Evolutionary conservation across 805 yeast genomes (phyloP).

Genomic region (Candida odintsovae): DNA sequence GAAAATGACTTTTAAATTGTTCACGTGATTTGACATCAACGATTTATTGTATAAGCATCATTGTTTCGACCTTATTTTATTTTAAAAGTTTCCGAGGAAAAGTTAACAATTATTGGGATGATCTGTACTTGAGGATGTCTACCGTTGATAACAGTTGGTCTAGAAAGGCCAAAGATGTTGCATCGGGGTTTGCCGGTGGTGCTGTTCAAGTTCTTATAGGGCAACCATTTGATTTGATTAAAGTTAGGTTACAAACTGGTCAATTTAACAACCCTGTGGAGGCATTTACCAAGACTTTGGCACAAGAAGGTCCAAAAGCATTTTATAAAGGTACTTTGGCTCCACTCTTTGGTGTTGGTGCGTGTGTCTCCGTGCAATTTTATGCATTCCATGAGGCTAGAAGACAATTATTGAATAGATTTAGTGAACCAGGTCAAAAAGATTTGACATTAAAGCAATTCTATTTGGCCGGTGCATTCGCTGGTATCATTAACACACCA

Average conservation of each 20-base stretch:
- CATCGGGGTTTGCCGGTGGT: constrained; percentile 93
- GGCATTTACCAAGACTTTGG: constrained; percentile 62
- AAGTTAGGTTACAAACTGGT: constrained; percentile 88
- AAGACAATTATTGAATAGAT: constrained; percentile 51
- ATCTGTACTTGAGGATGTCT: too few relatives aligned
- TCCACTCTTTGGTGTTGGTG: constrained; percentile 92
- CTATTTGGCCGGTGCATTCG: constrained; percentile 81
- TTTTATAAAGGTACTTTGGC: constrained; percentile 93
- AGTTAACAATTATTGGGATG: too few relatives aligned
- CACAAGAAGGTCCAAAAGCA: constrained; percentile 78
- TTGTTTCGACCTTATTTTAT: too few relatives aligned
- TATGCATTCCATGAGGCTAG: constrained; percentile 88
- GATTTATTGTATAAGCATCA: not conserved
- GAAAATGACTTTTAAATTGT: too few relatives aligned
- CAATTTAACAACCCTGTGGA: constrained; percentile 73
- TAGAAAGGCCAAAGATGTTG: constrained; percentile 47
- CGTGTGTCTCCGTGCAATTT: constrained; percentile 94
- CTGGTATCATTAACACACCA: constrained; percentile 87
- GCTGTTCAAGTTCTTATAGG: constrained; percentile 89
- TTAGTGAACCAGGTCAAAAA: constrained; percentile 27
- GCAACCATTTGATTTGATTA: constrained; percentile 93
- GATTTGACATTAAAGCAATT: constrained; percentile 58
- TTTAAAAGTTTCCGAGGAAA: too few relatives aligned
- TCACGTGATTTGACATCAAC: constrained; percentile 6
- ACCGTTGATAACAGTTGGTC: constrained; percentile 29